Evolutionary conservation across 352 stramenopile genomes (phyloP), one percentile per base, ranked within the genome.

Genomic region (Globisporangium barbulae): DNA sequence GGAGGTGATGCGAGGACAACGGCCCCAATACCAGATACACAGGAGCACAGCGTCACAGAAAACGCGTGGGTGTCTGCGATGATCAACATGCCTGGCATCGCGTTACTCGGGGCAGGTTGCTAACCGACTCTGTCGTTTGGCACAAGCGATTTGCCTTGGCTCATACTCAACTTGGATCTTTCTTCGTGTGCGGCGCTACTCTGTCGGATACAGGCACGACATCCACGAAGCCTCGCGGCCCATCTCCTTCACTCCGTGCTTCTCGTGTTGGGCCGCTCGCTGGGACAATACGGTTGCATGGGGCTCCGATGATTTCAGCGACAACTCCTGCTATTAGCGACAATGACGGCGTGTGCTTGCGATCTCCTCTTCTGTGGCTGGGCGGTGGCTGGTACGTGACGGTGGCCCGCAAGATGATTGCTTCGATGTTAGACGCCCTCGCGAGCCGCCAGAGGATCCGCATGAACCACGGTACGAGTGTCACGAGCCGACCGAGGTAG

Each of bases 391-490:
- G 42, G 42, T 75, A 77, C 30, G 48, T 68, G 22, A 75, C 70
- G 6, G 64, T 49, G 10, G 67, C 64, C 0, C 70, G 63, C 41
- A 79, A 54, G 64, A 74, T 68, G 4, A 61, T 56, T 2, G 68
- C 56, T 21, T 71, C 65, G n/a, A 45, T 17, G 19, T 61, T 53
- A 0, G 64, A 68, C 0, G 67, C 53, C 3, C 53, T 65, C n/a
- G 28, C 2, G 33, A 60, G 5, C 2, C 59, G 10, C 69, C 22
- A 30, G 42, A 64, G 5, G 19, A 59, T 12, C 58, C 48, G 53
- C 33, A 63, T 15, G 54, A 64, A 48, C 63, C 59, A 74, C 45
- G 19, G 37, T 12, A 22, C 28, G 57, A 48, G 39, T 42, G 49
- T 69, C 5, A 63, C 61, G 55, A 69, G 5, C 21, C 57, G 57